Conservation (phyloP, 768 basidiomycete species). For the Serendipita vermifera region DNA sequence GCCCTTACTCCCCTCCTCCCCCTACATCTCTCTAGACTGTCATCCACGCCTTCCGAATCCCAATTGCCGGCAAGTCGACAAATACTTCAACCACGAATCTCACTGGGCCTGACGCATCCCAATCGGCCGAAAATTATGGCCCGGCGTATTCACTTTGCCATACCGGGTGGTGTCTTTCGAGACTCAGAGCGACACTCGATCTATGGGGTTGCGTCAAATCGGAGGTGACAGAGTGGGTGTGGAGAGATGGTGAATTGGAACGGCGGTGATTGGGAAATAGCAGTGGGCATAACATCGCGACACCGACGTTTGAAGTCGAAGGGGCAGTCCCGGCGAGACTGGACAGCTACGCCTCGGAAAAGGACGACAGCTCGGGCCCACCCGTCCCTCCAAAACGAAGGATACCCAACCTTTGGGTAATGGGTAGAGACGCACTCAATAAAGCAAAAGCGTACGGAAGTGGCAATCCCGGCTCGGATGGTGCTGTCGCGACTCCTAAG, state of each 20-base stretch:
- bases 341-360: slow-evolving; percentile 7
- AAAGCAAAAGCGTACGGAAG: no score
- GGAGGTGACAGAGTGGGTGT: slow-evolving; percentile 70
- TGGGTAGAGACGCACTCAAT: background rate
- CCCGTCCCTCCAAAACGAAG: background rate
- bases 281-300: slow-evolving; percentile 19
- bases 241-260: slow-evolving; percentile 46
- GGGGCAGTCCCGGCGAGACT: slow-evolving; percentile 22
- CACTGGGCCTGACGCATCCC: slow-evolving; percentile 23
- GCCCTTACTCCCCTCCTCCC: slow-evolving; percentile 24
- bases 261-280: no score
- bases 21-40: slow-evolving; percentile 56
- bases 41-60: slow-evolving; percentile 18
- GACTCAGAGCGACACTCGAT: slow-evolving; percentile 76
- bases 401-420: background rate
- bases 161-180: slow-evolving; percentile 72
- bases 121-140: no score
- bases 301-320: slow-evolving; percentile 26
- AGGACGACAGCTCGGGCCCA: background rate
- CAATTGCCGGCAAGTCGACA: slow-evolving; percentile 17
- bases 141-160: slow-evolving; percentile 70
- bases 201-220: slow-evolving; percentile 81
- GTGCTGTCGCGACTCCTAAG: no score
- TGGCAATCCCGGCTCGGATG: no score
- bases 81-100: slow-evolving; percentile 23